Evolutionary conservation across 768 basidiomycete species (phyloP).

Genomic region (Suillus clintonianus): DNA sequence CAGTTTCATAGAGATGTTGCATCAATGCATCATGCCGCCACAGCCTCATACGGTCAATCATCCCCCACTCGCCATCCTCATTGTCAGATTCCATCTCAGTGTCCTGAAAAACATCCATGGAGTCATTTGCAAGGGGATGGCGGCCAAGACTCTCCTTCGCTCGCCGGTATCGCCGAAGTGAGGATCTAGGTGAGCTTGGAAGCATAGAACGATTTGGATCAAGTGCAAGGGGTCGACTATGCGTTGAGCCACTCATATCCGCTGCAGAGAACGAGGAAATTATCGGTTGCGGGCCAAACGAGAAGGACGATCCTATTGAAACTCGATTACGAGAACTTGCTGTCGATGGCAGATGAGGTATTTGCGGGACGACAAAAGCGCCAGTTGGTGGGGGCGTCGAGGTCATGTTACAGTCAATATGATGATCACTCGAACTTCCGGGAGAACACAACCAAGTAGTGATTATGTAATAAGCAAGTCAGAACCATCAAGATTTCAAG

Average conservation of each 20-base stretch:
- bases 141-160: conserved; percentile 53
- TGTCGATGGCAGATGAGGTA: conserved; percentile 56
- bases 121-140: conserved; percentile 81
- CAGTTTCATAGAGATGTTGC: conserved; percentile 97
- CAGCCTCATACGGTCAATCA: conserved; percentile 92
- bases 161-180: conserved; percentile 57
- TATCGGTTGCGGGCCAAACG: conserved; percentile 77
- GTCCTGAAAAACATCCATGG: conserved; percentile 72
- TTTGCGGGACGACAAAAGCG: conserved; percentile 44
- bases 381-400: conserved; percentile 53
- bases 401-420: conserved; percentile 20
- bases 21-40: conserved; percentile 98
- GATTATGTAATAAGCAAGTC: neutral
- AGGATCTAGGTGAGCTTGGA: conserved; percentile 72
- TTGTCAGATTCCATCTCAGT: conserved; percentile 59
- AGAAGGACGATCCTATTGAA: conserved; percentile 81
- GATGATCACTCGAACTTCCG: neutral
- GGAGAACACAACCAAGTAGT: neutral
- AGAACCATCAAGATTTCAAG: too few species aligned
- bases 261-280: conserved; percentile 70
- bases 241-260: conserved; percentile 61
- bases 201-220: conserved; percentile 83
- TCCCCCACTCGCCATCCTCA: conserved; percentile 74
- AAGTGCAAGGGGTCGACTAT: conserved; percentile 56
- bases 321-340: conserved; percentile 58